Evolutionary conservation across 306 rosid genomes (phyloP), one percentile per base, ranked within the genome.

Genomic region (Pterocarpus santalinus): DNA sequence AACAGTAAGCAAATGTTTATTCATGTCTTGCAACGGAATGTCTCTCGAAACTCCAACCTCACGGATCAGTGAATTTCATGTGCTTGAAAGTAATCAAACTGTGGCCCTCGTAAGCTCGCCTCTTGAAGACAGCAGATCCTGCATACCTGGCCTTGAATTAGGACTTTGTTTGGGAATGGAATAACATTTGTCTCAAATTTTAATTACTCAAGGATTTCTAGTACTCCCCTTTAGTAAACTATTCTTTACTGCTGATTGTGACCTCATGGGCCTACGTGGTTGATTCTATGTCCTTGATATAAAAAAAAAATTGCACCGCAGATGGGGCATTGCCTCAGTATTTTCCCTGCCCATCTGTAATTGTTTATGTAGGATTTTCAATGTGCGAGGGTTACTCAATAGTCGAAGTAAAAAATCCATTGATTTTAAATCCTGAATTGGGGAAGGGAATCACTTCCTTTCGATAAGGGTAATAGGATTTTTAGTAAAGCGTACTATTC

Each of bases 111-210:
- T 72, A 72, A 60, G 33, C 51, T 55, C 86, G 84, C 81, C 90
- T 69, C 85, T 89, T 73, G 70, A 79, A 84, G 79, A 76, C 90
- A 86, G 13, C 46, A 76, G 79, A 65, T 78, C 92, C 93, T 82
- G 73, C 68, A 79, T 83, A 79, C 17, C 71, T 78, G 89, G 89
- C 93, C 79, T 49, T 81, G 17, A 78, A 86, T 87, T 66, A 84
- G 94, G 92, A 84, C 84, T 76, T 64, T 86, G 93, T 86, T 86
- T 81, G 87, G 76, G 56, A 57, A 60, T 60, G 36, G 4, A 51
- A 56, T 83, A 70, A 80, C 78, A 80, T 43, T 80, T 60, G 46
- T 62, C 16, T 38, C 43, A 22, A 38, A 6, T 52, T 80, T 39
- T 36, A 11, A 8, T 75, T 72, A 34, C 8, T 36, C 12, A 15